Evolutionary conservation across 2,329 filamentous ascomycete genomes (phyloP), one percentile per base, ranked within the genome.

Genomic region (Pseudocercospora eumusae): DNA sequence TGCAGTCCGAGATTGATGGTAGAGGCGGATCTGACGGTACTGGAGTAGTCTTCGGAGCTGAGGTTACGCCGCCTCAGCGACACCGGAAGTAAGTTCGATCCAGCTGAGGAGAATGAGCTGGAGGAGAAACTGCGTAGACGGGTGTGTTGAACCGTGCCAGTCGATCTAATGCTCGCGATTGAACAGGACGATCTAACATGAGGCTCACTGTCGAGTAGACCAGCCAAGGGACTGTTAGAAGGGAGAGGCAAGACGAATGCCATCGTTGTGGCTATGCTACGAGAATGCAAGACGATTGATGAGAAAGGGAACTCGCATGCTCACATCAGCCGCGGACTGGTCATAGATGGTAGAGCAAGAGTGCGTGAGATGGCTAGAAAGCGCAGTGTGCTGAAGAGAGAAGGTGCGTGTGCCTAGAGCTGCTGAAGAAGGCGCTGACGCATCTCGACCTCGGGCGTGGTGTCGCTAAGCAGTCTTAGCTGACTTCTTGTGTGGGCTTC

Each of bases 41-140:
- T 33, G 2, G 52, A 54, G 27, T 13, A 31, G 15, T 54, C 52
- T 3, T 54, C 52, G 18, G 52, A 40, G n/a, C 27, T 28, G 64
- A 63, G 3, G 57, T 45, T 49, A 50, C 60, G 42, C 57, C 66
- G 58, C 6, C 62, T 59, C 11, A 65, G 53, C 15, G 66, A 15
- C 33, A 59, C 21, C 42, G 49, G 53, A 25, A 63, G 49, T 18
- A 69, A 63, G 45, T 64, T 58, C 13, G 70, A 71, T 18, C 62
- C 60, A 27, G 61, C 62, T 2, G 69, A 73, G 9, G 68, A 69
- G 33, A 69, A 62, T n/a, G 70, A 73, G 62, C 61, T 69, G 36
- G 66, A 64, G 23, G 70, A 73, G n/a, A 69, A 53, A 59, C 67
- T 71, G 28, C 70, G 68, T 10, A 69, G 60, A 50, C 63, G 66